Evolutionary conservation across 805 yeast genomes (phyloP).

Genomic region (Yarrowia bubula): DNA sequence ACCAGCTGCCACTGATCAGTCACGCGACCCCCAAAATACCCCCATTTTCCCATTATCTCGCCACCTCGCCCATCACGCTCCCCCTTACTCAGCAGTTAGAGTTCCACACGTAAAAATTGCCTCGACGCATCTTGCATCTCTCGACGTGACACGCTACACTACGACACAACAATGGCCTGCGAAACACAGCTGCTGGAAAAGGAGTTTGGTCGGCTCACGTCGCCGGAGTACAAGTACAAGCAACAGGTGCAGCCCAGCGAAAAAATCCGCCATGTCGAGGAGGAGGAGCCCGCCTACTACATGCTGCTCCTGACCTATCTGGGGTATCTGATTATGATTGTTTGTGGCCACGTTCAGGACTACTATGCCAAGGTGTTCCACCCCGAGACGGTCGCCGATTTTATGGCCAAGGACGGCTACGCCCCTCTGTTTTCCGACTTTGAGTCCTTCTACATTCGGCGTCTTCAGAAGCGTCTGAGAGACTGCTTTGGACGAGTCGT

Average conservation of each 20-base stretch:
- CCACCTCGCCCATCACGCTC: too few species aligned
- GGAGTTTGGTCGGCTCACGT: conserved; percentile 72
- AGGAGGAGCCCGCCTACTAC: conserved; percentile 85
- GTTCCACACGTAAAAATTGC: conserved; percentile 25
- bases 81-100: not conserved
- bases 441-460: conserved; percentile 89
- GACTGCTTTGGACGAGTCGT: conserved; percentile 96
- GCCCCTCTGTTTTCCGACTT: conserved; percentile 96
- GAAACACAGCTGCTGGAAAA: conserved; percentile 42
- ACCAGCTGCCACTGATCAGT: too few species aligned
- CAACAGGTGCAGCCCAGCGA: conserved; percentile 55
- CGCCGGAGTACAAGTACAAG: conserved; percentile 60
- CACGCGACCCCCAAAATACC: too few species aligned
- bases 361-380: conserved; percentile 75
- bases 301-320: conserved; percentile 79
- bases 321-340: conserved; percentile 76
- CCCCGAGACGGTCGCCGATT: conserved; percentile 57
- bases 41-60: not conserved
- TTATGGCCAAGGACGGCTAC: conserved; percentile 78
- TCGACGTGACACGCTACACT: conserved; percentile 2
- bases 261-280: conserved; percentile 54
- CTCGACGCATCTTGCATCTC: not conserved
- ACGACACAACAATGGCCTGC: conserved; percentile 15
- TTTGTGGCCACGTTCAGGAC: conserved; percentile 88
- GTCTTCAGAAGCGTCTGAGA: conserved; percentile 84